Conservation (phyloP, 2,329 filamentous ascomycete species). For the Trichophyton mentagrophytes region DNA sequence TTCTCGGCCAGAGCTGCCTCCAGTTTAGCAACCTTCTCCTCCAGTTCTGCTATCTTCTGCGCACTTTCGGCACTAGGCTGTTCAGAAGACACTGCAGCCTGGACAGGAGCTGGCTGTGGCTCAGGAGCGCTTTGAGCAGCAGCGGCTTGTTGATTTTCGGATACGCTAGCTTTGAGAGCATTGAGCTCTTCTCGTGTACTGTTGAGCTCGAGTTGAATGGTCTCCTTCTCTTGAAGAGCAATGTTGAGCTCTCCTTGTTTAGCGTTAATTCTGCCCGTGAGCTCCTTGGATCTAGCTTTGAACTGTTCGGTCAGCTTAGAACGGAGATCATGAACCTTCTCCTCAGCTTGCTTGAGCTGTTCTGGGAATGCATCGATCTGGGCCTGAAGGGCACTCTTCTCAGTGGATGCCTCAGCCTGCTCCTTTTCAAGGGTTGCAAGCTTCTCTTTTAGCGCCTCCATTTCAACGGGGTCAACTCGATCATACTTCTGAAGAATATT, state of each 20-base stretch:
- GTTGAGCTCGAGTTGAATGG: slow-evolving; percentile 55
- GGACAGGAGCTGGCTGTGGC: slow-evolving; percentile 22
- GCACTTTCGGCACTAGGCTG: slow-evolving; percentile 24
- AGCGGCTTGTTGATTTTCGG: slow-evolving; percentile 19
- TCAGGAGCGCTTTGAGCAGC: slow-evolving; percentile 41
- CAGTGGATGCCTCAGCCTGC: slow-evolving; percentile 50
- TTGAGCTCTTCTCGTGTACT: slow-evolving; percentile 47
- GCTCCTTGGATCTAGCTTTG: slow-evolving; percentile 47
- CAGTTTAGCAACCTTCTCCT: slow-evolving; percentile 44
- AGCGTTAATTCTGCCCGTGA: slow-evolving; percentile 49
- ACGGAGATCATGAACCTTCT: slow-evolving; percentile 39
- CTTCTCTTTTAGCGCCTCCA: slow-evolving; percentile 75
- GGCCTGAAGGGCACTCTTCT: slow-evolving; percentile 39
- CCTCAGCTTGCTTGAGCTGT: slow-evolving; percentile 35
- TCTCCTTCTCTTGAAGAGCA: slow-evolving; percentile 50
- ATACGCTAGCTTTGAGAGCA: slow-evolving; percentile 39
- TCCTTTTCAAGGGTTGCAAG: slow-evolving; percentile 55
- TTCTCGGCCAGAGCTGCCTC: slow-evolving; percentile 43
- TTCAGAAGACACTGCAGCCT: slow-evolving; percentile 17
- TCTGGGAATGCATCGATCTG: slow-evolving; percentile 38
- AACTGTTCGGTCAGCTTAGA: slow-evolving; percentile 37
- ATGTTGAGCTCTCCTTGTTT: slow-evolving; percentile 38
- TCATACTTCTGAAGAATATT: slow-evolving; percentile 95
- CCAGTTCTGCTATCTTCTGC: slow-evolving; percentile 48
- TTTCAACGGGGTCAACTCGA: slow-evolving; percentile 81